A percentile compares a stretch with the other conserved stretches of the same genome.
These are phyloP conservation scores for Casuarina cunninghamiana DNA, from an alignment of 306 rosid species.

Conservation along the genomic window DNA sequence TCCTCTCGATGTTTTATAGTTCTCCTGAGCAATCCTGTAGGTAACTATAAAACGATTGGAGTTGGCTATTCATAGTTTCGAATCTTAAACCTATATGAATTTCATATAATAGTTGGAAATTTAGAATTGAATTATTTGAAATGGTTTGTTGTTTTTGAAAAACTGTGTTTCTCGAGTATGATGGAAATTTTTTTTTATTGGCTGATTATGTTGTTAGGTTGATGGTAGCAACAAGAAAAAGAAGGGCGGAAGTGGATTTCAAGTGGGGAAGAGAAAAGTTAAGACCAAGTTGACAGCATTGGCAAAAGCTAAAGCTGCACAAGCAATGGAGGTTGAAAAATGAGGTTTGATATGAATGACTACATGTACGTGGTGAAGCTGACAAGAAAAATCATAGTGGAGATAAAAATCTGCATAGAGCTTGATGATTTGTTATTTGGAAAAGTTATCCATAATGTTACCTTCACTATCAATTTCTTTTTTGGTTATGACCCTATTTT, in stretches of 20 bases:
- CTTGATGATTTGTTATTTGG: slow-evolving; percentile 19
- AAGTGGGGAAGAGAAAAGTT: slow-evolving; percentile 76
- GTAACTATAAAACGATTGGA: background rate
- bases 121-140: background rate
- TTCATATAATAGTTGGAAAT: background rate
- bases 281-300: slow-evolving; percentile 75
- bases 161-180: background rate
- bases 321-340: slow-evolving; percentile 87
- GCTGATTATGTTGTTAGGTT: slow-evolving; percentile 45
- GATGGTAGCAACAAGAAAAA: slow-evolving; percentile 64
- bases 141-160: background rate
- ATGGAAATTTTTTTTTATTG: slow-evolving; percentile 3
- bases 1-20: background rate
- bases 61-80: background rate
- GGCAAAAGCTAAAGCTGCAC: slow-evolving; percentile 79
- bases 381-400: slow-evolving; percentile 12
- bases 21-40: background rate
- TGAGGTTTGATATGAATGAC: slow-evolving; percentile 43
- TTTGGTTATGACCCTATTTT: slow-evolving; percentile 12
- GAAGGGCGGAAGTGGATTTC: slow-evolving; percentile 73
- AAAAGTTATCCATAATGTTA: background rate
- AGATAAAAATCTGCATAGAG: slow-evolving; percentile 1
- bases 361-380: slow-evolving; percentile 19
- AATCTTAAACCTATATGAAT: background rate
- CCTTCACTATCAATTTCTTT: background rate